phyloP scores from a whole-genome alignment of 768 basidiomycete species.

The Leccinum uliginosum region DNA sequence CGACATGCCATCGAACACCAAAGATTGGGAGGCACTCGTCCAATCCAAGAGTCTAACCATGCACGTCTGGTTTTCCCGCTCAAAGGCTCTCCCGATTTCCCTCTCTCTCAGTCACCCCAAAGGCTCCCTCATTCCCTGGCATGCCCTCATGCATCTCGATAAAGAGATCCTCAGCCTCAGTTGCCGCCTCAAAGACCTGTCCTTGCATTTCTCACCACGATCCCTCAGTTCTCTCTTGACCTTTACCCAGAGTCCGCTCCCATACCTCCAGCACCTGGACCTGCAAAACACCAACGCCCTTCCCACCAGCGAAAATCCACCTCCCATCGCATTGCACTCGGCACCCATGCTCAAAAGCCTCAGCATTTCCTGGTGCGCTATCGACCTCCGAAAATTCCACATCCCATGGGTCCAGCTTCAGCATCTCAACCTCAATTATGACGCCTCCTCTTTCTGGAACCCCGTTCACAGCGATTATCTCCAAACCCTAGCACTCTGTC shows the following conservation, averaged over 20 bases:
- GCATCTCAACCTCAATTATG: constrained; percentile 25
- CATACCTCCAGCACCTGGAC: constrained; percentile 23
- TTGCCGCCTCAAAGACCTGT: constrained; percentile 17
- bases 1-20: constrained; percentile 18
- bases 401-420: constrained; percentile 28
- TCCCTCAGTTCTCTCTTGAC: constrained; percentile 26
- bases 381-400: constrained; percentile 25
- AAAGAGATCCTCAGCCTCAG: constrained; percentile 25
- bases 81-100: constrained; percentile 28
- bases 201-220: constrained; percentile 20
- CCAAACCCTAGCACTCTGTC: constrained; percentile 18
- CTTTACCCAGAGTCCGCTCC: constrained; percentile 24
- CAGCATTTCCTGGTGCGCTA: constrained; percentile 24
- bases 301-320: constrained; percentile 22
- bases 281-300: constrained; percentile 24
- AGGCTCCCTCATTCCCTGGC: constrained; percentile 21
- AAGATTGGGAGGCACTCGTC: constrained; percentile 24
- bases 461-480: constrained; percentile 28
- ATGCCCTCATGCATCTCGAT: constrained; percentile 28
- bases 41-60: constrained; percentile 24
- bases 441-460: constrained; percentile 28
- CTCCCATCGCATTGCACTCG: constrained; percentile 21
- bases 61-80: constrained; percentile 29
- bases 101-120: constrained; percentile 20
- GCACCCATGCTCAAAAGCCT: constrained; percentile 27